Base-by-base conservation (phyloP, 345 rosid species). In the Xanthoceras sorbifolium region DNA sequence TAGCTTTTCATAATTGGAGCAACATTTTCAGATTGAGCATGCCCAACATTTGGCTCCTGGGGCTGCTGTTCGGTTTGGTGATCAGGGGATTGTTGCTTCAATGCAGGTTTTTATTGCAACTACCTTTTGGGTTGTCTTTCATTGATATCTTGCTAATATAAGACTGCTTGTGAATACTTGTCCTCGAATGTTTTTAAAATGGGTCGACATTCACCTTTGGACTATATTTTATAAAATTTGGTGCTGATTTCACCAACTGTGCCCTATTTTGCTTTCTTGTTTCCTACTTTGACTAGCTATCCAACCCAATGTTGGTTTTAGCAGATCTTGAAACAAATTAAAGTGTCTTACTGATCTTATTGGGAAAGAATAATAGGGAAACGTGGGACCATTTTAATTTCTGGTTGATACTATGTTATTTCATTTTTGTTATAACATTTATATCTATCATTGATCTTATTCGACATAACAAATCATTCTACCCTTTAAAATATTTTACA, bases 1-100 rank as follows among this genome's bases (percentile, higher is more conserved):
- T 52, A 59, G 36, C 17, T 64, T 68, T 71, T 65, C 54, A 64
- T 76, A 64, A 60, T 60, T 70, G 82, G 79, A 66, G 55, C 22
- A 50, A 70, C 17, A 73, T 42, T 82, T 69, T 71, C 81, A 93
- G 98, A 89, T 93, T 74, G 98, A 95, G 88, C 98, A 93, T 77
- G 97, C 93, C 12, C 99, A 95, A 80, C 97, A 95, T 86, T 83
- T 95, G 80, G 85, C 90, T 72, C 84, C 88, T 29, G 92, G 90
- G 72, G 78, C 91, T 80, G 86, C 86, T 10, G 82, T 64, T 15
- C 86, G 89, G 76, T 93, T 95, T 75, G 95, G 98, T 81, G 83
- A 86, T 67, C 91, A 84, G 80, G 83, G 87, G 60, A 79, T 91
- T 74, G 76, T 93, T 80, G 99, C 93, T 74, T 95, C 98, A 40